Base-by-base conservation (phyloP, 2,329 filamentous ascomycete species). In the Sphaceloma murrayae region DNA sequence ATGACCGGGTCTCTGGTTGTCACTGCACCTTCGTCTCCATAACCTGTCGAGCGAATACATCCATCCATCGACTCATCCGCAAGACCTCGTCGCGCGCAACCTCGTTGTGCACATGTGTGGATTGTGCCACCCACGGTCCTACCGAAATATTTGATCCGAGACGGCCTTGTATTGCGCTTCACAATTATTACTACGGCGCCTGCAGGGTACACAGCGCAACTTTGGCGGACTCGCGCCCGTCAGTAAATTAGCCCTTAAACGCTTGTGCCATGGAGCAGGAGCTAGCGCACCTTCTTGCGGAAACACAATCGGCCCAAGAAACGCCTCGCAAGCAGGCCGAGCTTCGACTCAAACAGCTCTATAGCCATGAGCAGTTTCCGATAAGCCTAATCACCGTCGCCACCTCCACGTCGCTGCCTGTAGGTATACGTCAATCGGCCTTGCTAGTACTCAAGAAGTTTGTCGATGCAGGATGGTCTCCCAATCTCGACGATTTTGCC, bases 241-340 rank as follows among this genome's bases (percentile, higher is more conserved):
- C 6, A 27, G 24, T 11, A 7, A 26, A 22, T 19, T 22, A 26
- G 36, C 36, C 22, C 36, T 40, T 18, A 40, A 22, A 26, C 36
- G 30, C 18, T 3, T 11, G 14, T 43, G 67, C 58, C 56, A 94
- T 94, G 87, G 88, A 94, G 75, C 82, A 93, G 67, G 81, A 94
- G 71, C 78, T 98, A 64, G 80, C 91, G 56, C 80, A 81, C 64
- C 75, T 96, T 62, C 80, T 98, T 52, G 78, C 82, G 57, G 85
- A 87, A 65, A 94, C 88, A 39, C 86, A 94, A 68, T 80, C 80
- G 51, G 58, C 83, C 49, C 77, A 80, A 48, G 80, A 89, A 62
- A 78, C 68, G 45, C 80, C 82, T 46, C 82, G 89, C 63, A 87
- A 85, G 62, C 78, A 84, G 61, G 91, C 91, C 55, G 91, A 98